A percentile compares a stretch with the other conserved stretches of the same genome.
Evolutionary conservation across 805 yeast genomes (phyloP).

Genomic region (Candida qinlingensis): DNA sequence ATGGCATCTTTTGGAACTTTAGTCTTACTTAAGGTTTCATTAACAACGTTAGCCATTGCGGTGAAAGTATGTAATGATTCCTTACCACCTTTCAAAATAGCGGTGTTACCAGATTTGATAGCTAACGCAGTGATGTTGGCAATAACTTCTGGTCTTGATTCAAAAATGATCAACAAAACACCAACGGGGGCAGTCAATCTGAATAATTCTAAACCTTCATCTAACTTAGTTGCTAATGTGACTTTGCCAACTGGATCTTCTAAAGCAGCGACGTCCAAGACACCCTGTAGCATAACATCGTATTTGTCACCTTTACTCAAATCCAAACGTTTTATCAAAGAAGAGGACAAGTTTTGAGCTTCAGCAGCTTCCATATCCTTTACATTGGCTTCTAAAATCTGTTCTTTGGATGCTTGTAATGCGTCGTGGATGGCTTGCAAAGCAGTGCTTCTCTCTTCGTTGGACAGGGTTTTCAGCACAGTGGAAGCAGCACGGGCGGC

Average conservation of each 20-base stretch:
- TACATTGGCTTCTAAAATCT: slow-evolving; percentile 67
- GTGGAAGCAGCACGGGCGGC: slow-evolving; percentile 83
- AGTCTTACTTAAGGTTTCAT: slow-evolving; percentile 50
- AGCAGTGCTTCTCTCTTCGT: slow-evolving; percentile 70
- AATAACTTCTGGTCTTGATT: slow-evolving; percentile 96
- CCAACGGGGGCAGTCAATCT: slow-evolving; percentile 94
- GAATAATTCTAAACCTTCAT: slow-evolving; percentile 80
- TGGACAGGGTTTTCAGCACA: slow-evolving; percentile 67
- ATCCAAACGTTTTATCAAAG: slow-evolving; percentile 82
- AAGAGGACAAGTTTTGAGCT: slow-evolving; percentile 52
- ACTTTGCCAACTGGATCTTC: slow-evolving; percentile 92
- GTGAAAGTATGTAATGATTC: slow-evolving; percentile 84
- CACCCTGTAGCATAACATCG: slow-evolving; percentile 92
- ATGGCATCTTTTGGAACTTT: slow-evolving; percentile 76
- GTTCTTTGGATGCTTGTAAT: slow-evolving; percentile 50
- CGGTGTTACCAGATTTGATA: slow-evolving; percentile 93
- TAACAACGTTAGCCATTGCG: slow-evolving; percentile 71
- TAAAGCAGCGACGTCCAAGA: slow-evolving; percentile 81
- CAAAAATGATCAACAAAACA: slow-evolving; percentile 86
- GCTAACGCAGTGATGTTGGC: slow-evolving; percentile 96
- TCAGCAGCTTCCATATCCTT: slow-evolving; percentile 70
- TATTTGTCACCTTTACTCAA: slow-evolving; percentile 77
- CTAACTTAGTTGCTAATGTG: slow-evolving; percentile 77
- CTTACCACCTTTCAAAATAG: slow-evolving; percentile 95
- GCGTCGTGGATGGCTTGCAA: slow-evolving; percentile 68